Base-by-base conservation (phyloP, 371 early-diverging fungal genomes). In the Thermomucor indicae-seudaticae region DNA sequence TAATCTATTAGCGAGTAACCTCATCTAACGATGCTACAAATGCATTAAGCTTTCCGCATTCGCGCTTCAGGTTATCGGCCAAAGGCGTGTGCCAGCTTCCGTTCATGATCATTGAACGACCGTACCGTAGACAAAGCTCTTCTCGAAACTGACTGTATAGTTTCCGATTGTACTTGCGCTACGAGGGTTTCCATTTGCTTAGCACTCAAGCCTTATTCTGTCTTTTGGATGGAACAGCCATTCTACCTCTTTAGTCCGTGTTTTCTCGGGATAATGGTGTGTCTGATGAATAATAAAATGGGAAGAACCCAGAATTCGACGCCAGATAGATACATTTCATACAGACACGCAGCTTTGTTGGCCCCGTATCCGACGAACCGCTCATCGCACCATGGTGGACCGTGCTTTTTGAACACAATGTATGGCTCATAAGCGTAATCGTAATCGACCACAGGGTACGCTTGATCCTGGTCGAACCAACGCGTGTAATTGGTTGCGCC, bases 91-190 rank as follows among this genome's bases (percentile, higher is more conserved):
- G 50, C 66, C 81, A 78, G 53, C 69, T 65, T 48, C 67, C 68
- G 28, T 65, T 62, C 22, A 78, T 67, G 43, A 79, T 70, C 59
- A 83, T 75, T 35, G 64, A 58, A 24, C 76, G 70, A 6, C 80
- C 68, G 51, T 85, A 85, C 23, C 84, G 75, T 49, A 80, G 68
- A 52, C 86, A 85, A 0, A 74, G 41, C 43, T 85, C 86, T 53
- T 85, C 86, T 53, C 86, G 59, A 67, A 81, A 85, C 20, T 79
- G 70, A 27, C 75, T 57, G 39, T 85, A 85, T 16, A 85, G 42
- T 47, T 78, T 75, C 20, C 73, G 73, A 46, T 85, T 85, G 58
- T 80, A 79, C 46, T 71, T 68, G 54, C 86, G 84, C 82, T 49
- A 22, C 25, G n/a, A 41, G 19, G 37, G 4, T 8, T 8, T 8